Base-by-base conservation (phyloP, 1,139 yeast species). In the Hemisphaericaspora subhashii region DNA sequence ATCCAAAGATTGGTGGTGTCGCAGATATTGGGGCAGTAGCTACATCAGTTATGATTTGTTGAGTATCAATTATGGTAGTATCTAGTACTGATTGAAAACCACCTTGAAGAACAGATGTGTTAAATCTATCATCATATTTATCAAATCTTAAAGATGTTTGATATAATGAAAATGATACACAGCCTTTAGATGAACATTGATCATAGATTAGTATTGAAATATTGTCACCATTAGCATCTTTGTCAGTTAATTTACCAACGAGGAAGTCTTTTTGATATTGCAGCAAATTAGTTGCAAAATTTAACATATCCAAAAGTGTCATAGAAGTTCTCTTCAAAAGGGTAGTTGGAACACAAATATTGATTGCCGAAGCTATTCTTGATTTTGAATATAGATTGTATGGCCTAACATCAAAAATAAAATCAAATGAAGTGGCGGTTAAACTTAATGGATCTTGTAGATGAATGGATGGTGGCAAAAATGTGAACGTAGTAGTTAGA, bases 131-230 rank as follows among this genome's bases (percentile, higher is more conserved):
- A 17, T 52, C 46, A 26, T 51, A 55, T 12, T 52, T 52, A 23
- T 57, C 46, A 46, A 76, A 74, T 44, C 74, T 74, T 38, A 54
- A 47, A 32, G 72, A 54, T 0, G 76, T 72, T 41, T 73, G 78
- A 45, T 60, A 62, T 10, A 74, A 47, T 36, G 64, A 65, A 28
- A 62, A 57, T 1, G 72, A 57, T n/a, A 74, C 56, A 21, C 58
- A 54, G 8, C 47, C 38, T 11, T 42, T 38, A 13, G 72, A 61
- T 25, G 52, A 34, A 18, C 13, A 48, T 15, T 60, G 50, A 47
- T 83, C 89, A 51, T 83, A 81, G 21, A 83, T 57, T 10, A 83
- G 57, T 17, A 83, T 55, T 6, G 55, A 54, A 12, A 66, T 44
- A 23, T 44, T 39, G n/a, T 33, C 21, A 51, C 52, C 5, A 41